phyloP scores from a whole-genome alignment of 2,329 filamentous ascomycete genomes.

The Neopestalotiopsis clavispora region DNA sequence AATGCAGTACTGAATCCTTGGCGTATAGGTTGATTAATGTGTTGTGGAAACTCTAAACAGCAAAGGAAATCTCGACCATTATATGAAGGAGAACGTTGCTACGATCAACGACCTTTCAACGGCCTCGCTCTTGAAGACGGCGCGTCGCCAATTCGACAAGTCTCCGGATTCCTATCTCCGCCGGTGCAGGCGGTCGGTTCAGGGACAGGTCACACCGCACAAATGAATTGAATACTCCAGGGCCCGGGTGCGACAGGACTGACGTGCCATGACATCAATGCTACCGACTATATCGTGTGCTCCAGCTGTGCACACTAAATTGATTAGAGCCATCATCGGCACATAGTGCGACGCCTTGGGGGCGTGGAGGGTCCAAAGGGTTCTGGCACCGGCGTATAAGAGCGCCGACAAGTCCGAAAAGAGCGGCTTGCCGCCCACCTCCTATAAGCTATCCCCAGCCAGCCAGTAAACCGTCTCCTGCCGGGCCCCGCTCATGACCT shows the following conservation, averaged over 20 bases:
- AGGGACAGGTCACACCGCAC: neutral
- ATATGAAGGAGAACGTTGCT: neutral
- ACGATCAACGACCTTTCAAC: neutral
- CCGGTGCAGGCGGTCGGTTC: neutral
- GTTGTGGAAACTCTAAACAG: neutral
- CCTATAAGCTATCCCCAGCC: too few relatives aligned
- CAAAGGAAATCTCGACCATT: neutral
- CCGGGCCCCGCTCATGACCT: too few relatives aligned
- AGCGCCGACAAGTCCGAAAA: slow-evolving; percentile 1
- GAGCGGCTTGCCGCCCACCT: neutral
- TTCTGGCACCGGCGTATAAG: neutral
- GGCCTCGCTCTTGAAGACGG: neutral
- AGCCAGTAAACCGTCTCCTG: too few relatives aligned
- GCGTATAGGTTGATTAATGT: neutral
- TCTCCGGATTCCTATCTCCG: neutral
- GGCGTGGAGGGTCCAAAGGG: neutral
- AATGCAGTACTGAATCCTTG: neutral
- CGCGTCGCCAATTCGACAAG: neutral
- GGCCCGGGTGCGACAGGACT: too few relatives aligned
- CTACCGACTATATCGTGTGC: neutral
- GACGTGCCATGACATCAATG: neutral
- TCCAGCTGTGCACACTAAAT: neutral
- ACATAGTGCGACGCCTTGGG: neutral
- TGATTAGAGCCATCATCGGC: neutral
- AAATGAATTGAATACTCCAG: neutral